phyloP scores from a whole-genome alignment of 2,329 filamentous ascomycete species.

The Coccinonectria pachysandricola region DNA sequence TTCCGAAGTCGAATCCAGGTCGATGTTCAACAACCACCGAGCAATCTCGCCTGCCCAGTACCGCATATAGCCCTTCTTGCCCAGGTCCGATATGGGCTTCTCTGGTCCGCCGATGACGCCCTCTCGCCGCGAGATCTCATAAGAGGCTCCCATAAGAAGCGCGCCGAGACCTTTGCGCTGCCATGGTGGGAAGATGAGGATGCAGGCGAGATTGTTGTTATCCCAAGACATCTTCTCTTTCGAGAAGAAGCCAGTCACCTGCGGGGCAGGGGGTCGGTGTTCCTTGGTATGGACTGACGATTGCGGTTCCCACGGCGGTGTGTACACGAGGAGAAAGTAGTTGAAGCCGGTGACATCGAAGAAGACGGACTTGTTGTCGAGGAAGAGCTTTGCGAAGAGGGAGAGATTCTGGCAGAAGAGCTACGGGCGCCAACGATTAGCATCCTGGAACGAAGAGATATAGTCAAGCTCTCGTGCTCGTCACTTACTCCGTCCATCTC shows the following conservation, averaged over 20 bases:
- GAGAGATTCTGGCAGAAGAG: slow-evolving; percentile 93
- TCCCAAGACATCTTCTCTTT: slow-evolving; percentile 99
- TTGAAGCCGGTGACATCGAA: slow-evolving; percentile 93
- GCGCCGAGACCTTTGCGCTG: slow-evolving; percentile 82
- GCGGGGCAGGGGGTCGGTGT: slow-evolving; percentile 24
- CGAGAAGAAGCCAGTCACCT: slow-evolving; percentile 89
- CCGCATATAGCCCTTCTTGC: slow-evolving; percentile 68
- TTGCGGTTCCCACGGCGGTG: slow-evolving; percentile 27
- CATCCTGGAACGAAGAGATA: too few relatives aligned
- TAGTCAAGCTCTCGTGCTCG: too few relatives aligned
- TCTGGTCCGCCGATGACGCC: slow-evolving; percentile 82
- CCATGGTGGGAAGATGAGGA: slow-evolving; percentile 91
- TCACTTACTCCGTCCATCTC: slow-evolving; percentile 61
- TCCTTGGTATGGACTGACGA: slow-evolving; percentile 5
- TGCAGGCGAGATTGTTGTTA: slow-evolving; percentile 94
- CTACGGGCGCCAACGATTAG: too few relatives aligned
- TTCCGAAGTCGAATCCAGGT: slow-evolving; percentile 22
- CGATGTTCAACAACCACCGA: slow-evolving; percentile 47
- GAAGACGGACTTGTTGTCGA: slow-evolving; percentile 97
- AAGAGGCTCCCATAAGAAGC: slow-evolving; percentile 84
- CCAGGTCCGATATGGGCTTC: slow-evolving; percentile 81
- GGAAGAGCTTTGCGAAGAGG: slow-evolving; percentile 92
- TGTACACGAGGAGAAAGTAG: slow-evolving; percentile 84
- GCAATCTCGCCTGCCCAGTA: slow-evolving; percentile 84
- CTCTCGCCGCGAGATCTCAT: slow-evolving; percentile 80